phyloP scores from a whole-genome alignment of 106 monocot genomes.

The Allium sativum region DNA sequence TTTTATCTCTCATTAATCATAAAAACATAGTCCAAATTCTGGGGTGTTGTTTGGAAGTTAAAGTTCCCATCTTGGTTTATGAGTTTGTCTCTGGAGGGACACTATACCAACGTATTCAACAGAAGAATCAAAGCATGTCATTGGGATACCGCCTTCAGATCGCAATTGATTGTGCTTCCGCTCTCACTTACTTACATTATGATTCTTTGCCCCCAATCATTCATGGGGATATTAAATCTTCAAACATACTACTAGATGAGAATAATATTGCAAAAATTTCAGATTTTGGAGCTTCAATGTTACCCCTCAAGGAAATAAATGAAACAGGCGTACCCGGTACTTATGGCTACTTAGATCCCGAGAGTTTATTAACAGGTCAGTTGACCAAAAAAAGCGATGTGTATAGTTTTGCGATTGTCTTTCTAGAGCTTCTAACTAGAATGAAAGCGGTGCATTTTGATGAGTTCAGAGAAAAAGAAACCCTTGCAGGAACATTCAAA shows the following conservation, averaged over 20 bases:
- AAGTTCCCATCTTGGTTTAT: constrained; percentile 41
- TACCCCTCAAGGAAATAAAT: background rate
- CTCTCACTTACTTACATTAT: constrained; percentile 39
- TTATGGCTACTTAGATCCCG: constrained; percentile 2
- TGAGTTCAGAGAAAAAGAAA: background rate
- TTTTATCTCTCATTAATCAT: constrained; percentile 37
- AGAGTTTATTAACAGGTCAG: background rate
- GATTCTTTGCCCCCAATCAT: constrained; percentile 17
- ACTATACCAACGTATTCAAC: constrained; percentile 8
- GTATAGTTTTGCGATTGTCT: constrained; percentile 1
- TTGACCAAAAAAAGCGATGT: constrained; percentile 1
- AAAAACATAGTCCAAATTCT: constrained; percentile 30
- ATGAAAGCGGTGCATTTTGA: background rate
- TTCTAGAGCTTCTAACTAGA: background rate
- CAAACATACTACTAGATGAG: constrained; percentile 25
- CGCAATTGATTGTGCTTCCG: constrained; percentile 26
- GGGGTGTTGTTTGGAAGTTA: constrained; percentile 36
- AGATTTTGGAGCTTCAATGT: constrained; percentile 38
- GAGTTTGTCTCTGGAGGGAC: constrained; percentile 36
- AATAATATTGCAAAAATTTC: constrained; percentile 20
- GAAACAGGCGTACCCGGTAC: constrained; percentile 1
- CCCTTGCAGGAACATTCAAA: background rate
- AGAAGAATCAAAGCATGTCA: background rate
- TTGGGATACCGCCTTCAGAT: constrained; percentile 20
- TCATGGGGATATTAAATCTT: constrained; percentile 41